Evolutionary conservation across 2,329 filamentous ascomycete genomes (phyloP).

Genomic region (Diaporthe destruens): DNA sequence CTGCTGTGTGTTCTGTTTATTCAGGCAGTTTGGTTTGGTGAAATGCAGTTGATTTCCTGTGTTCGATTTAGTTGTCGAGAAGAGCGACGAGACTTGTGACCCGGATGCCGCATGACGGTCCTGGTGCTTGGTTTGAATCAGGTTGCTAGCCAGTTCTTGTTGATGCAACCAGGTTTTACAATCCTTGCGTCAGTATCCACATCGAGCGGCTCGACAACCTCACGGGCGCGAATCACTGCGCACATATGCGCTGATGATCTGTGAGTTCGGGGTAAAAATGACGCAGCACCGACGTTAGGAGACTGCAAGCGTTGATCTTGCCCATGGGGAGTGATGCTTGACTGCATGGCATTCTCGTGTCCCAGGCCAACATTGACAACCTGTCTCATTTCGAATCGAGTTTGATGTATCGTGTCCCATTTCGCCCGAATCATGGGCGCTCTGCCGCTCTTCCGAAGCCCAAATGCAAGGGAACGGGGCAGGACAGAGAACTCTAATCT

Average conservation of each 20-base stretch:
- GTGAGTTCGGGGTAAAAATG: constrained; percentile 26
- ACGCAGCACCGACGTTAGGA: constrained; percentile 19
- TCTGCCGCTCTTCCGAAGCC: neutral
- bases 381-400: neutral
- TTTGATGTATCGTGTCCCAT: neutral
- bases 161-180: constrained; percentile 28
- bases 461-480: neutral
- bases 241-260: constrained; percentile 17
- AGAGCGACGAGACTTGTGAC: neutral
- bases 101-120: neutral
- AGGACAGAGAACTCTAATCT: neutral
- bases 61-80: neutral
- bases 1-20: neutral
- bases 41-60: neutral
- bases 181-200: constrained; percentile 35
- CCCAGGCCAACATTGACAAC: neutral
- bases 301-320: constrained; percentile 16
- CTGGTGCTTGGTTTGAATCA: neutral
- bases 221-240: constrained; percentile 20
- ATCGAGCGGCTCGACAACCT: constrained; percentile 7
- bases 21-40: neutral
- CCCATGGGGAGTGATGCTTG: neutral
- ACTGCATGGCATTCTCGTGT: neutral
- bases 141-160: neutral
- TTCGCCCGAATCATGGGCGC: neutral